Percentiles rank a stretch among this genome's conserved stretches.
Evolutionary conservation across 163 green algal genomes (phyloP).

Genomic region (Scenedesmus sp.): DNA sequence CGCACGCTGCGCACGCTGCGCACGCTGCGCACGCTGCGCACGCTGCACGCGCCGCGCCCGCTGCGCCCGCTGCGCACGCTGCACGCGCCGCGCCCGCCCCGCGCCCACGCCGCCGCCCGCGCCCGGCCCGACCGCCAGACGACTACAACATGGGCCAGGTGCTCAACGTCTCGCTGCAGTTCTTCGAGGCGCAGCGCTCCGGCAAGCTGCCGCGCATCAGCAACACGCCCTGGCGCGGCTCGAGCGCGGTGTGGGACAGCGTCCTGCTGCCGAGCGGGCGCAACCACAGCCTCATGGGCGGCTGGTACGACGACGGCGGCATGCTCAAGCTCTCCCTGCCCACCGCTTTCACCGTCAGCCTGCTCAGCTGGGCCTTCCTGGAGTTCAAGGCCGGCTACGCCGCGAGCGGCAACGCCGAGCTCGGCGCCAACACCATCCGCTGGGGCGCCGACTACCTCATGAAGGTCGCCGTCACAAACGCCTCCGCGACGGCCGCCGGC

Average conservation of each 20-base stretch:
- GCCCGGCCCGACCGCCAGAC: too few species aligned
- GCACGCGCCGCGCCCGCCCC: neutral
- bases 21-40: neutral
- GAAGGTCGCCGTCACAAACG: conserved; percentile 29
- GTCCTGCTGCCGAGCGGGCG: conserved; percentile 36
- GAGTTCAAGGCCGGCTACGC: conserved; percentile 54
- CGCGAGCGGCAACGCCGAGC: conserved; percentile 7
- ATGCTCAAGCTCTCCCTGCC: conserved; percentile 49
- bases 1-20: too few species aligned
- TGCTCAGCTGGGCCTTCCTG: conserved; percentile 51
- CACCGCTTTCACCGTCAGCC: conserved; percentile 51
- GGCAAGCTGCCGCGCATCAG: conserved; percentile 69
- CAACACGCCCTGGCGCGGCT: conserved; percentile 71
- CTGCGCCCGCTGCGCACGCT: neutral
- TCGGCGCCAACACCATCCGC: conserved; percentile 48
- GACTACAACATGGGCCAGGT: conserved; percentile 50
- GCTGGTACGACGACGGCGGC: conserved; percentile 48
- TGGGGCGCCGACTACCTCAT: conserved; percentile 54
- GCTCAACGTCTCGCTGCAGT: conserved; percentile 65
- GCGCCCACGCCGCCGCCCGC: too few species aligned
- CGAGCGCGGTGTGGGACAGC: conserved; percentile 53
- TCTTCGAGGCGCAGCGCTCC: conserved; percentile 78
- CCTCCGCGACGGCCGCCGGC: too few species aligned
- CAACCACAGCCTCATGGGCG: conserved; percentile 42
- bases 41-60: conserved; percentile 7